Evolutionary conservation across 2,329 filamentous ascomycete species (phyloP).

Genomic region (Cordyceps tenuipes): DNA sequence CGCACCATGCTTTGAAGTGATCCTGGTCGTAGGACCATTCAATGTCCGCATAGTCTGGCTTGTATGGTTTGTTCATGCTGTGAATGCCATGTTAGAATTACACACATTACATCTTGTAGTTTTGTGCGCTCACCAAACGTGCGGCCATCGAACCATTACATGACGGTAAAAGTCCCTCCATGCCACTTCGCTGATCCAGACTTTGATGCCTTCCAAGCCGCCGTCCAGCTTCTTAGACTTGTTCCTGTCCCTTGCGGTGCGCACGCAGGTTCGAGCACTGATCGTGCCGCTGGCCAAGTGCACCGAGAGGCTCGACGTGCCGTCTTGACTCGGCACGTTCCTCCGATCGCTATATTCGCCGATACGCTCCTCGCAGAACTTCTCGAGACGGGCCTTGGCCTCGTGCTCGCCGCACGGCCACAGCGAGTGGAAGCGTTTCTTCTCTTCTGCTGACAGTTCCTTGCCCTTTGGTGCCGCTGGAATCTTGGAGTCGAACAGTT

Average conservation of each 20-base stretch:
- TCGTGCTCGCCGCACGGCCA: conserved; percentile 74
- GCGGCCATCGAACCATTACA: conserved; percentile 78
- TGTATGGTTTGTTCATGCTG: conserved; percentile 56
- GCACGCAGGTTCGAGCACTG: conserved; percentile 58
- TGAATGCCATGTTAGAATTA: not conserved
- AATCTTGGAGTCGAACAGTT: conserved; percentile 52
- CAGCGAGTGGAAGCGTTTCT: conserved; percentile 45
- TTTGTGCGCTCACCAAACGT: conserved; percentile 51
- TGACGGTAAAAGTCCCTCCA: conserved; percentile 89
- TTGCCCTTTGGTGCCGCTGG: conserved; percentile 59
- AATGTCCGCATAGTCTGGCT: conserved; percentile 76
- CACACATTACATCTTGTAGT: not conserved
- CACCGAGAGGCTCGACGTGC: conserved; percentile 62
- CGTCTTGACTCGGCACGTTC: conserved; percentile 54
- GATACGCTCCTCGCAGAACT: conserved; percentile 59
- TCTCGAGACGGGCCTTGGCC: conserved; percentile 52
- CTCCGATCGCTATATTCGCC: conserved; percentile 53
- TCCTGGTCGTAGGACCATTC: conserved; percentile 68
- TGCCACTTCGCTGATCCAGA: conserved; percentile 75
- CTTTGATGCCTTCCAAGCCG: conserved; percentile 55
- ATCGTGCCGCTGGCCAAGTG: conserved; percentile 65
- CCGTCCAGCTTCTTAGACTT: conserved; percentile 57
- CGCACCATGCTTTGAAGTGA: conserved; percentile 65
- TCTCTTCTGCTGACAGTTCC: conserved; percentile 48
- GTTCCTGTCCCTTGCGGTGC: conserved; percentile 54